Conservation (phyloP, 2,329 filamentous ascomycete species). For the Emericellopsis atlantica region DNA sequence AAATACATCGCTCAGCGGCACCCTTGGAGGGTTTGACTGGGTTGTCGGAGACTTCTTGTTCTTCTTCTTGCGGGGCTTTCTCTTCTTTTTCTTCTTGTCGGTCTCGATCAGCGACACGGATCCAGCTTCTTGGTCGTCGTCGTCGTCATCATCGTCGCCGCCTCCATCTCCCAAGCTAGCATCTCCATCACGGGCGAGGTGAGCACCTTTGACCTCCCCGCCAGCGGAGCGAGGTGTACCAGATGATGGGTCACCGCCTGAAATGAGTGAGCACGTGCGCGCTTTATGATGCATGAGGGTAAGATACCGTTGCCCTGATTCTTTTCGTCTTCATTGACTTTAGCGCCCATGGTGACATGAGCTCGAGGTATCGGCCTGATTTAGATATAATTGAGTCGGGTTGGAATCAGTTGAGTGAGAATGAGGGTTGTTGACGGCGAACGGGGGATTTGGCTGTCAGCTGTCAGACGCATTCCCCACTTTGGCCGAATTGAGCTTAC, state of each 20-base stretch:
- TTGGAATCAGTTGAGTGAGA: too few species aligned
- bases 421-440: too few species aligned
- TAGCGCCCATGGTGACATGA: slow-evolving; percentile 25
- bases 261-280: too few species aligned
- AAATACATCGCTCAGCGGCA: slow-evolving; percentile 17
- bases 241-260: slow-evolving; percentile 7
- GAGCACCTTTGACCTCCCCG: slow-evolving; percentile 26
- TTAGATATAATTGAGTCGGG: too few species aligned
- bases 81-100: slow-evolving; percentile 13
- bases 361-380: not conserved
- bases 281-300: not conserved
- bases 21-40: slow-evolving; percentile 19
- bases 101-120: slow-evolving; percentile 1
- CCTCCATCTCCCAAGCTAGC: slow-evolving; percentile 21
- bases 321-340: slow-evolving; percentile 21
- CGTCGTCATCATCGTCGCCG: slow-evolving; percentile 13
- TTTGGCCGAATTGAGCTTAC: too few species aligned
- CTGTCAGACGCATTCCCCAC: too few species aligned
- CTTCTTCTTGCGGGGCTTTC: slow-evolving; percentile 10
- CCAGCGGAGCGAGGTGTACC: slow-evolving; percentile 12
- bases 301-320: slow-evolving; percentile 16
- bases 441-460: too few species aligned
- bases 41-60: slow-evolving; percentile 7
- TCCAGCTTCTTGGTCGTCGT: slow-evolving; percentile 7
- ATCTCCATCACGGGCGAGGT: slow-evolving; percentile 28